Conservation (phyloP, 140 eudicot species). For the Oenanthe javanica region DNA sequence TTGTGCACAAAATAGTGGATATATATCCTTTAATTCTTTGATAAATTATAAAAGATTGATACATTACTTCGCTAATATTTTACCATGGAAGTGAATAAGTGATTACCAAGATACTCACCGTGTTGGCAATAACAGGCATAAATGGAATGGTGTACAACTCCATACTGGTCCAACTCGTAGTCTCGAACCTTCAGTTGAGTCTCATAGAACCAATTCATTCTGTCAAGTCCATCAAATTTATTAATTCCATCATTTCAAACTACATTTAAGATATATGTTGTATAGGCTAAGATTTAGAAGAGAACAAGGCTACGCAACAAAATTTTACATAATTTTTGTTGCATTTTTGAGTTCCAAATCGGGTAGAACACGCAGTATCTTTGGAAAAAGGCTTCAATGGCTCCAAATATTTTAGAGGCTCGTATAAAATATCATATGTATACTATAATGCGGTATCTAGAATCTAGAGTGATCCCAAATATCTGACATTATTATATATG, state of each 20-base stretch:
- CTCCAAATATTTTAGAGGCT: background rate
- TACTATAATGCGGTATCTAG: too few relatives aligned
- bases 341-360: background rate
- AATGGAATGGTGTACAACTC: slow-evolving; percentile 87
- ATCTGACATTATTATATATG: too few relatives aligned
- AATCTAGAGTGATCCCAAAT: too few relatives aligned
- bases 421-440: background rate
- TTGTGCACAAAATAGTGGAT: background rate
- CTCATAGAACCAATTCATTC: slow-evolving; percentile 68
- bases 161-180: slow-evolving; percentile 92
- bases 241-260: background rate
- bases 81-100: background rate
- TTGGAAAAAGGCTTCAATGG: background rate
- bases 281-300: background rate
- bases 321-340: too few relatives aligned
- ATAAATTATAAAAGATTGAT: background rate
- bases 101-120: slow-evolving; percentile 39
- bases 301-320: background rate
- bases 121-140: slow-evolving; percentile 88
- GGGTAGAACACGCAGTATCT: background rate
- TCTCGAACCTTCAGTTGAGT: slow-evolving; percentile 80
- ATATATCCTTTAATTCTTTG: too few relatives aligned
- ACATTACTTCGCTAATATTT: background rate
- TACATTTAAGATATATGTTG: background rate
- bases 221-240: slow-evolving; percentile 20